Percentiles rank a stretch among this genome's conserved stretches.
Evolutionary conservation across 1,139 yeast genomes (phyloP).

Genomic region (Sugiyamaella pinicola): DNA sequence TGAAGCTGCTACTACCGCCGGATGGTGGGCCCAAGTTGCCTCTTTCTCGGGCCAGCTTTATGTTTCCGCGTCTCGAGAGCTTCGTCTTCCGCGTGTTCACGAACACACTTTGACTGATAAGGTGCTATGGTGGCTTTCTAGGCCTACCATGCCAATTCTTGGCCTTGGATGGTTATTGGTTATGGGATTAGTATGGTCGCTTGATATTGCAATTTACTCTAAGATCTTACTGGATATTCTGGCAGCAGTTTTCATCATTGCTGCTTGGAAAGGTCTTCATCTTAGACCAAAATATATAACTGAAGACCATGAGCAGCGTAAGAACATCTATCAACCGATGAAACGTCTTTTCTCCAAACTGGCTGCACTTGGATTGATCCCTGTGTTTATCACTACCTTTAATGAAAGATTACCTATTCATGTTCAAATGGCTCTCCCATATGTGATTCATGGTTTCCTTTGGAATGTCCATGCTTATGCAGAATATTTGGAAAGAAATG

Average conservation of each 20-base stretch:
- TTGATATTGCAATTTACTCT: neutral
- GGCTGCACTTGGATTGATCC: constrained; percentile 23
- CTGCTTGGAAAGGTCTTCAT: constrained; percentile 15
- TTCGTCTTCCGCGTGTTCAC: constrained; percentile 22
- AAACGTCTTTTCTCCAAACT: constrained; percentile 18
- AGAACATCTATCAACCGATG: constrained; percentile 14
- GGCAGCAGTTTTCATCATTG: constrained; percentile 10
- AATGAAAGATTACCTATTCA: constrained; percentile 14
- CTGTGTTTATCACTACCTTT: constrained; percentile 15
- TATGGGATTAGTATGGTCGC: constrained; percentile 11
- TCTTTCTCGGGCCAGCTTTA: constrained; percentile 21
- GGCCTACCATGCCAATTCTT: constrained; percentile 19
- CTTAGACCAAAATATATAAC: constrained; percentile 17
- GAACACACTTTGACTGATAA: constrained; percentile 17
- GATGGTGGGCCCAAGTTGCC: constrained; percentile 24
- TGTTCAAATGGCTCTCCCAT: constrained; percentile 16
- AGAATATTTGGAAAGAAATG: constrained; percentile 12
- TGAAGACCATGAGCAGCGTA: constrained; percentile 16
- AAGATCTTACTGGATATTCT: constrained; percentile 4
- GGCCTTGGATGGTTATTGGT: constrained; percentile 19
- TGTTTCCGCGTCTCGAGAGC: constrained; percentile 19
- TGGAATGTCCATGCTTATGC: constrained; percentile 21
- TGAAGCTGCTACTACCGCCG: constrained; percentile 13
- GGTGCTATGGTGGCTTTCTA: constrained; percentile 14
- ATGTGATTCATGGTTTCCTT: constrained; percentile 17